Conservation (phyloP, 139 green algal genomes). For the Raphidocelis subcapitata region DNA sequence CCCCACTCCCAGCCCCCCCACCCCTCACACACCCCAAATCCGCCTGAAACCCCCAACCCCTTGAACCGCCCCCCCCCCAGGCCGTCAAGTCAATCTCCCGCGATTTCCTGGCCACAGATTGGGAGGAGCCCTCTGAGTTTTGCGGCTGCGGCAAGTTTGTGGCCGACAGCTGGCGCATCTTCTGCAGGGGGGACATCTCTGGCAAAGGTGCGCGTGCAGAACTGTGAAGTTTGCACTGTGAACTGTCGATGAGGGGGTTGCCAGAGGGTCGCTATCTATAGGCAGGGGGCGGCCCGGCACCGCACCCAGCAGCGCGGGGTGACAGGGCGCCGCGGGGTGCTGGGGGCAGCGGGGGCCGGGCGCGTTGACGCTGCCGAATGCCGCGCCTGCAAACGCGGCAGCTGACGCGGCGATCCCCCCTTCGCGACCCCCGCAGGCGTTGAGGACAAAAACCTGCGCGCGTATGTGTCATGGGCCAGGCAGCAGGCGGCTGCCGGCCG, state of each 20-base stretch:
- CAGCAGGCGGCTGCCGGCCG: background rate
- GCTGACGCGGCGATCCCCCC: background rate
- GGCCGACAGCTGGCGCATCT: constrained; percentile 56
- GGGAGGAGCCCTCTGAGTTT: constrained; percentile 47
- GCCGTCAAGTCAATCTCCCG: background rate
- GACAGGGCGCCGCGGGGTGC: background rate
- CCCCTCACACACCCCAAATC: no score
- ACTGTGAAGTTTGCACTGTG: background rate
- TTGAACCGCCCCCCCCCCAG: no score
- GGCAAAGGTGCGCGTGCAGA: background rate
- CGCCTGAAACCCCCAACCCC: no score
- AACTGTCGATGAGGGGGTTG: background rate
- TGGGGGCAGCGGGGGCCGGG: background rate
- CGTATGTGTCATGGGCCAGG: constrained; percentile 13
- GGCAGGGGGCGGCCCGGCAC: background rate
- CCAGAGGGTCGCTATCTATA: background rate
- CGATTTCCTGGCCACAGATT: constrained; percentile 46
- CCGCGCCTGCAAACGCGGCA: background rate
- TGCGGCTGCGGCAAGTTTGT: constrained; percentile 54
- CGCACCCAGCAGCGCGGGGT: no score
- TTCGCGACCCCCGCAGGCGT: background rate
- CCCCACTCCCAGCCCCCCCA: no score
- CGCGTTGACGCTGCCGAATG: background rate
- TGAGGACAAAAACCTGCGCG: constrained; percentile 10
- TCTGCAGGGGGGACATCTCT: constrained; percentile 41